Evolutionary conservation across 306 rosid species (phyloP).

Genomic region (Psophocarpus tetragonolobus): DNA sequence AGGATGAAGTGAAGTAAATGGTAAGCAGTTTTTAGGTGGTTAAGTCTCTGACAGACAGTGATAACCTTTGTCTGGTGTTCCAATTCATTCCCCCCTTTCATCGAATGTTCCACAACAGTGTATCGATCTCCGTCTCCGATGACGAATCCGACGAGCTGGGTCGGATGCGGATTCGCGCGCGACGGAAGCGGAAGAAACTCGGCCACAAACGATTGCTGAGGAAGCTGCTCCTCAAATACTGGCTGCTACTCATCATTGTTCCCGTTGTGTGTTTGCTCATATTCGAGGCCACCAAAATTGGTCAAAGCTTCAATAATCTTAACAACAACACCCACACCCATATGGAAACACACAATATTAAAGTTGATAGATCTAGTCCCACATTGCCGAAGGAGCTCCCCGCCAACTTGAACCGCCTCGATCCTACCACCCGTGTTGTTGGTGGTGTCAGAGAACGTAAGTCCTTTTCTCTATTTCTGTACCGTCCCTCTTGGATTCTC

Average conservation of each 20-base stretch:
- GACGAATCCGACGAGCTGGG: constrained; percentile 83
- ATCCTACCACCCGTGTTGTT: constrained; percentile 68
- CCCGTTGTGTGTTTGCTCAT: constrained; percentile 61
- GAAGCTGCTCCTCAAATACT: constrained; percentile 56
- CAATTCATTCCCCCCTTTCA: background rate
- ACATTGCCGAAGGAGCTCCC: constrained; percentile 42
- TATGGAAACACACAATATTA: background rate
- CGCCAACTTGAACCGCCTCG: constrained; percentile 77
- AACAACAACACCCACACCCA: constrained; percentile 25
- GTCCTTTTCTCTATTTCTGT: constrained; percentile 32
- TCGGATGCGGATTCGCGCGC: constrained; percentile 70
- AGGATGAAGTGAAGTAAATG: background rate
- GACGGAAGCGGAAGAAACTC: constrained; percentile 76
- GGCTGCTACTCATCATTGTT: constrained; percentile 65
- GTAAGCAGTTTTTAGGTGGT: background rate
- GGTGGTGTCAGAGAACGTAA: constrained; percentile 82
- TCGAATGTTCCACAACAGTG: constrained; percentile 55
- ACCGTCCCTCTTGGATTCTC: too few relatives aligned
- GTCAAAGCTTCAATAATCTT: constrained; percentile 35
- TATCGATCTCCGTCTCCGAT: constrained; percentile 70
- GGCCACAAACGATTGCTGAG: constrained; percentile 49
- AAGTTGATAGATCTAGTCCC: constrained; percentile 18
- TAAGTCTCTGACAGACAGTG: background rate
- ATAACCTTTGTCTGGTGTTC: background rate
- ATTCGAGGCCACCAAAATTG: constrained; percentile 62